Conservation (phyloP, 2,329 filamentous ascomycete genomes). For the Fonsecaea monophora region DNA sequence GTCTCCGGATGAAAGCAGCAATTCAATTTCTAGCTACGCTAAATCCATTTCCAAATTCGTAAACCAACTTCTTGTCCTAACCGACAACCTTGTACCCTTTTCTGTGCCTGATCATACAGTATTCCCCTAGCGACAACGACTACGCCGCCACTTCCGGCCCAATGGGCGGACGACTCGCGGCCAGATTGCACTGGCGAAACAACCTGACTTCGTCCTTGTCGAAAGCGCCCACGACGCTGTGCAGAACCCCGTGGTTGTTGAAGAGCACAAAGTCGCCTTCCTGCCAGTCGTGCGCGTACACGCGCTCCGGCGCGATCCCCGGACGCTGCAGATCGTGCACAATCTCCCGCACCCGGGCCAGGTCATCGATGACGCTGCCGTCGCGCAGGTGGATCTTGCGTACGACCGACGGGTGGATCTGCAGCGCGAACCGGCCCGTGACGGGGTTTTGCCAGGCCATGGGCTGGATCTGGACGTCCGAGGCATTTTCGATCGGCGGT, state of each 20-base stretch:
- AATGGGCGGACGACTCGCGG: conserved; percentile 65
- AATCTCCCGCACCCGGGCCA: conserved; percentile 70
- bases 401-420: conserved; percentile 76
- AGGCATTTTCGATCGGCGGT: conserved; percentile 66
- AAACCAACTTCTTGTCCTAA: too few relatives aligned
- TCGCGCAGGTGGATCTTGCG: conserved; percentile 71
- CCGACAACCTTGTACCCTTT: too few relatives aligned
- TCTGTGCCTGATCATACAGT: neutral
- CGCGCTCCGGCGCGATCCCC: conserved; percentile 70
- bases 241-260: conserved; percentile 76
- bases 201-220: conserved; percentile 73
- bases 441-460: conserved; percentile 80
- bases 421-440: conserved; percentile 71
- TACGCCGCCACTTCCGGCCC: conserved; percentile 51
- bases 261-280: conserved; percentile 79
- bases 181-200: conserved; percentile 81
- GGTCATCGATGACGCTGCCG: conserved; percentile 72
- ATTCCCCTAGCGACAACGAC: neutral
- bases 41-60: too few relatives aligned
- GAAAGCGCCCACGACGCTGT: conserved; percentile 78
- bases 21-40: neutral
- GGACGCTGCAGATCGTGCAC: conserved; percentile 75
- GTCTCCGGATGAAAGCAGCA: neutral
- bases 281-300: conserved; percentile 79
- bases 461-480: conserved; percentile 73